Base-by-base conservation (phyloP, 2,329 filamentous ascomycete genomes). In the Exophiala bonariae region DNA sequence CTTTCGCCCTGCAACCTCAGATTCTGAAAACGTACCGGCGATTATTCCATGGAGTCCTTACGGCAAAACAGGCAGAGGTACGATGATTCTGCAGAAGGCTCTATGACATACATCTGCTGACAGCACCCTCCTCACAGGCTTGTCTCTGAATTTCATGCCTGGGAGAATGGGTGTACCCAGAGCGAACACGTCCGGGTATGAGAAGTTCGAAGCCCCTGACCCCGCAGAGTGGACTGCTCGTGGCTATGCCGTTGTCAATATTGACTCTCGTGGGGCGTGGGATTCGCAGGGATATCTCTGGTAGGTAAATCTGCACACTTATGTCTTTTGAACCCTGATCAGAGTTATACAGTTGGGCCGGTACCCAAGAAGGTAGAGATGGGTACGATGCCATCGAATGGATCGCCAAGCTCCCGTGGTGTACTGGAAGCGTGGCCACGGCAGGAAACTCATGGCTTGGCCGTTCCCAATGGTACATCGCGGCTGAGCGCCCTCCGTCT, bases 361-460 rank as follows among this genome's bases (percentile, higher is more conserved):
- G 37, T 3, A 20, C 63, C 0, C 68, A 73, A 50, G 72, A 74
- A 13, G 71, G 63, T 6, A 64, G 73, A 41, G 72, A 75, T 49
- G 66, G 70, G 6, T 69, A 73, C 45, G 72, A 76, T 50, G 63
- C 69, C 0, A 63, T 76, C 10, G 71, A 75, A 49, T 61, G 60
- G 5, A 54, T 73, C 32, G 70, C 72, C 0, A 53, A 61, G n/a
- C 62, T 69, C 56, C 48, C 59, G 3, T 77, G 73, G 74, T 73
- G 71, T 49, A 74, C 69, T 41, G 71, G 72, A 6, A 60, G 54
- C 3, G 59, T 74, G 9, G 70, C 66, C 8, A 64, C 74, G 58
- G 66, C 68, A 0, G 73, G 73, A 0, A 75, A 75, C 46, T 72
- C 68, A 0, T 62, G 63, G 3, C 62, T 75, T 4, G 72, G 71